Conservation (phyloP, 805 yeast genomes). For the Metschnikowia rubicola region DNA sequence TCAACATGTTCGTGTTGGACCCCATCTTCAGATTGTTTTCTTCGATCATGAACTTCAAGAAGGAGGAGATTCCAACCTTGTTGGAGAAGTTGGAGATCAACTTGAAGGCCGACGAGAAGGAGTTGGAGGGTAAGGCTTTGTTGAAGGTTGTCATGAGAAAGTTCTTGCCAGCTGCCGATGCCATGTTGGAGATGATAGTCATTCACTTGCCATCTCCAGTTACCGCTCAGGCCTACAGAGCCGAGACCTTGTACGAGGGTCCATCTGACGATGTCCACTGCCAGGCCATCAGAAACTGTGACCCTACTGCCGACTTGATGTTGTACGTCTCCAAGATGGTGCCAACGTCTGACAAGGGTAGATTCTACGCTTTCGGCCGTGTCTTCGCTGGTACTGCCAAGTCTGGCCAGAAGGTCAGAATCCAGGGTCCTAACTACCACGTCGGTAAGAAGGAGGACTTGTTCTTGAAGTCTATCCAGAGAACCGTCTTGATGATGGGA, state of each 20-base stretch:
- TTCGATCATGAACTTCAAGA: constrained; percentile 98
- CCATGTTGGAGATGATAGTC: constrained; percentile 97
- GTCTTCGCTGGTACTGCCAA: constrained; percentile 99
- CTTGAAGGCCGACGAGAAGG: constrained; percentile 96
- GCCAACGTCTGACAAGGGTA: constrained; percentile 99
- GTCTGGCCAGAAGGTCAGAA: constrained; percentile 99
- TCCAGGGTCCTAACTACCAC: constrained; percentile 99
- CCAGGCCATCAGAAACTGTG: constrained; percentile 95
- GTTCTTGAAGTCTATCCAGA: constrained; percentile 95
- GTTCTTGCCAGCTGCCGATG: constrained; percentile 99
- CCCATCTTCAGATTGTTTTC: constrained; percentile 97
- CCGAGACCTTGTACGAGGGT: constrained; percentile 98
- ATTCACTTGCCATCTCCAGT: constrained; percentile 99
- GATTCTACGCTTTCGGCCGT: constrained; percentile 99
- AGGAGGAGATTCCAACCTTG: constrained; percentile 89
- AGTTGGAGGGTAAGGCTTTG: constrained; percentile 97
- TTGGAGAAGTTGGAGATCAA: constrained; percentile 89
- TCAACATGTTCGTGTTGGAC: constrained; percentile 98
- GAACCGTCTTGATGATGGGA: constrained; percentile 99
- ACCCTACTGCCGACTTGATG: constrained; percentile 97
- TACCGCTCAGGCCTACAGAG: constrained; percentile 99
- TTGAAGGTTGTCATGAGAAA: constrained; percentile 98
- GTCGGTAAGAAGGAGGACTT: constrained; percentile 98
- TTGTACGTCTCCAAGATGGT: constrained; percentile 99
- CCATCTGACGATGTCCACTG: constrained; percentile 90